These are phyloP conservation scores for Rutstroemia sp. DNA, from an alignment of 2,329 filamentous ascomycete genomes.

Conservation along the genomic window DNA sequence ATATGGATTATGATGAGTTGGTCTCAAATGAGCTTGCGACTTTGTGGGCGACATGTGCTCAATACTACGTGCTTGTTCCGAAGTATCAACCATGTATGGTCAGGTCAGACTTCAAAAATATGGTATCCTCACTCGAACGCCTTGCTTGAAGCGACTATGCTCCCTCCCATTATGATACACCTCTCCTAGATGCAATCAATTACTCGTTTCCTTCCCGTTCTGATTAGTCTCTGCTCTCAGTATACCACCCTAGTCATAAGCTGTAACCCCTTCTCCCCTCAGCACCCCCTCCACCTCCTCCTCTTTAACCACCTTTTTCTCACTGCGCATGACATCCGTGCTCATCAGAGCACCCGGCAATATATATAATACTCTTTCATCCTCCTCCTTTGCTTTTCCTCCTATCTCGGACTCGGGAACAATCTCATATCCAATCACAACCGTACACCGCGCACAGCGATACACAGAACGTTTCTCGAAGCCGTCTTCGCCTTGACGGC, in stretches of 20 bases:
- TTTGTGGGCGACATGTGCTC: too few species aligned
- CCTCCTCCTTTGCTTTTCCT: slow-evolving; percentile 24
- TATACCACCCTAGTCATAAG: slow-evolving; percentile 28
- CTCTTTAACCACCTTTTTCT: slow-evolving; percentile 21
- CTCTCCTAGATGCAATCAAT: too few species aligned
- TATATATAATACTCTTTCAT: slow-evolving; percentile 46
- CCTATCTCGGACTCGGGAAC: slow-evolving; percentile 33
- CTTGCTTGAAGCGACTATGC: too few species aligned
- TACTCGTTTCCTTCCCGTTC: too few species aligned
- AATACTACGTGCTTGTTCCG: too few species aligned
- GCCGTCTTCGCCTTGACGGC: slow-evolving; percentile 42
- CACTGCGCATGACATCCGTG: slow-evolving; percentile 44
- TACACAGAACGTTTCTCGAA: slow-evolving; percentile 58
- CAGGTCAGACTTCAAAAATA: too few species aligned
- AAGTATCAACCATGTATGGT: too few species aligned
- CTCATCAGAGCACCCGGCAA: slow-evolving; percentile 51
- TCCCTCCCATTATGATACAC: too few species aligned
- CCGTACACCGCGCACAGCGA: slow-evolving; percentile 52
- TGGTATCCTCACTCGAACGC: too few species aligned
- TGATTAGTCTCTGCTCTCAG: too few species aligned
- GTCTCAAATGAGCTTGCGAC: too few species aligned
- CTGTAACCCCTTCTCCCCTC: slow-evolving; percentile 19
- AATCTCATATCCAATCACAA: slow-evolving; percentile 56
- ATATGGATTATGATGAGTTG: neutral
- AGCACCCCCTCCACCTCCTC: slow-evolving; percentile 28